Percentiles rank a stretch among this genome's conserved stretches.
These are phyloP conservation scores for Penicillium lividum DNA, from an alignment of 495 filamentous ascomycete species.

Conservation along the genomic window DNA sequence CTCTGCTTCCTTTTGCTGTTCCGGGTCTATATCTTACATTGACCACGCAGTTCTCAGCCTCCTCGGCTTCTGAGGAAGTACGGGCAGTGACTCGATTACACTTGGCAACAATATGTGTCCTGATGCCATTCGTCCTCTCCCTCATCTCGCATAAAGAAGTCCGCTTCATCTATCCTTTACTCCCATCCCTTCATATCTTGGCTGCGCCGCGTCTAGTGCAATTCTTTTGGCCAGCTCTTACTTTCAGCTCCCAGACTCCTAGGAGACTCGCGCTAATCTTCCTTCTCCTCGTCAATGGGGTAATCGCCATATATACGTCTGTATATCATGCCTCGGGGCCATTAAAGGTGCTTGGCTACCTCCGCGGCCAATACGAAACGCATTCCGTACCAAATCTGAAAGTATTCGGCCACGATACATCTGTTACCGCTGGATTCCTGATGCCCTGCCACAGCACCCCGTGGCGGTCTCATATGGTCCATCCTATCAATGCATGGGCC, in stretches of 20 bases:
- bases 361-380: conserved; percentile 67
- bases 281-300: conserved; percentile 64
- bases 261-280: conserved; percentile 57
- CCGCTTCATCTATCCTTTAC: conserved; percentile 91
- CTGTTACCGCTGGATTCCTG: conserved; percentile 80
- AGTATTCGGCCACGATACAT: background rate
- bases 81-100: conserved; percentile 49
- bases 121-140: conserved; percentile 66
- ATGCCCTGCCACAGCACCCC: conserved; percentile 97
- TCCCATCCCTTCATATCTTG: conserved; percentile 82
- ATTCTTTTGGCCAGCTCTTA: conserved; percentile 60
- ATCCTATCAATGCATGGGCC: conserved; percentile 81
- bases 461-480: conserved; percentile 84
- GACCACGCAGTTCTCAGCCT: conserved; percentile 19
- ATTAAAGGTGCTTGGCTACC: conserved; percentile 67
- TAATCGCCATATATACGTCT: conserved; percentile 73
- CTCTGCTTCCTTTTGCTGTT: conserved; percentile 73
- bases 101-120: conserved; percentile 60
- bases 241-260: conserved; percentile 27
- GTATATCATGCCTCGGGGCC: conserved; percentile 77
- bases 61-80: conserved; percentile 25
- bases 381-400: background rate
- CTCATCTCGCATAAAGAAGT: conserved; percentile 95
- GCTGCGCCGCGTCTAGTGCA: conserved; percentile 64
- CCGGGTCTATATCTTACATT: conserved; percentile 62